A percentile compares a stretch with the other conserved stretches of the same genome.
Conservation (phyloP, 2,329 filamentous ascomycete genomes). For the Juglanconis oblonga region DNA sequence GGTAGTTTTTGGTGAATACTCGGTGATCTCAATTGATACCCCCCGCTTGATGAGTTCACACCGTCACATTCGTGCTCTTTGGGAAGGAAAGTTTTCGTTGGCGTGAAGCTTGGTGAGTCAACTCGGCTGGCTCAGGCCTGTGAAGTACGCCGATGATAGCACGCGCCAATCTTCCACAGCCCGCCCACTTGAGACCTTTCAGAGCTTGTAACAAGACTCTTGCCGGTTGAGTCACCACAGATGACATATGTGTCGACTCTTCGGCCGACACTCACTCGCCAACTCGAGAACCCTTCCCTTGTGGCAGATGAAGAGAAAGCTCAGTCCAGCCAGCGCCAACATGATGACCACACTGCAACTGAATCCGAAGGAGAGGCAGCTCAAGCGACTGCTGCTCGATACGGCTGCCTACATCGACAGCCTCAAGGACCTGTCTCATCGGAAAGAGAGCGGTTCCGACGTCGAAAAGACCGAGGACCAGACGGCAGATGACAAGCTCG, state of each 20-base stretch:
- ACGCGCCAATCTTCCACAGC: background rate
- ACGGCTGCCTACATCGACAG: constrained; percentile 69
- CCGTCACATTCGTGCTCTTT: too few species aligned
- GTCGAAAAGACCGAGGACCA: constrained; percentile 20
- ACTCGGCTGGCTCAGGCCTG: too few species aligned
- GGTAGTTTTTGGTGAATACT: too few species aligned
- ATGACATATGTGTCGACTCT: constrained; percentile 9
- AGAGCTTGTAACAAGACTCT: background rate
- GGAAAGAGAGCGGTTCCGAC: background rate
- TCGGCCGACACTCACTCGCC: background rate
- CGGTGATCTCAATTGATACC: too few species aligned
- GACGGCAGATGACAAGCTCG: constrained; percentile 44
- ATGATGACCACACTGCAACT: constrained; percentile 45
- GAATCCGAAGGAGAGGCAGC: constrained; percentile 66
- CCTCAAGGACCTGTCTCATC: background rate
- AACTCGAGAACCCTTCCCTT: background rate
- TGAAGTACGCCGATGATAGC: background rate
- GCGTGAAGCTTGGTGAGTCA: too few species aligned
- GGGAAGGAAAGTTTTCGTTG: too few species aligned
- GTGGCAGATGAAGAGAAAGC: constrained; percentile 20
- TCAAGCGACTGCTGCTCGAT: constrained; percentile 76
- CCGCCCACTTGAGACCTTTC: background rate
- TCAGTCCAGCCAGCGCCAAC: constrained; percentile 8
- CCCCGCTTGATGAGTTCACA: too few species aligned
- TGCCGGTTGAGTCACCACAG: constrained; percentile 2